Conservation (phyloP, 2,329 filamentous ascomycete species). For the Aspergillus vadensis region DNA sequence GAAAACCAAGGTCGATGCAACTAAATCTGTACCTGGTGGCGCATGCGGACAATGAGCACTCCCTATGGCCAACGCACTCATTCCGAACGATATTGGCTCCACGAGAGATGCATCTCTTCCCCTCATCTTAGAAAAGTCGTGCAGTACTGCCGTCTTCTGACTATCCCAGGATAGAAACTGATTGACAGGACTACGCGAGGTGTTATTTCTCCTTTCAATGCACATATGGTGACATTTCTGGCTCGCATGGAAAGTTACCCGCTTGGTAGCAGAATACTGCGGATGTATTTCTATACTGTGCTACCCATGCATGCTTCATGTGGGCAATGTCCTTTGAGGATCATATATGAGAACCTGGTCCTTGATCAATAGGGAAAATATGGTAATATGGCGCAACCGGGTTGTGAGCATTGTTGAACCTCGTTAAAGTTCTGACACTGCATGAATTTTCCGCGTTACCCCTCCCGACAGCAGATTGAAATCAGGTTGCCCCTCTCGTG, state of each 20-base stretch:
- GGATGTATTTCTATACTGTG: too few relatives aligned
- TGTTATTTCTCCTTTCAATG: neutral
- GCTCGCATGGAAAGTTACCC: neutral
- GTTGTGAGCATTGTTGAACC: neutral
- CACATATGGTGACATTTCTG: neutral
- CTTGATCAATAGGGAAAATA: neutral
- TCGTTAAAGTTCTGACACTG: constrained; percentile 18
- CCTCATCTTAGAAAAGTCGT: neutral
- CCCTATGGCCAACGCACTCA: neutral
- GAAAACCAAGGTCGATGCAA: neutral
- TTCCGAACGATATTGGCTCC: neutral
- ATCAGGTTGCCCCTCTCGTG: neutral
- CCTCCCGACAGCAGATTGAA: neutral
- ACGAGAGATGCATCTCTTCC: neutral
- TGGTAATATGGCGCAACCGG: constrained; percentile 6
- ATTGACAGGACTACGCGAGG: neutral
- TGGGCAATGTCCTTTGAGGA: neutral
- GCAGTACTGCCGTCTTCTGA: neutral
- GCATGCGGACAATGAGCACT: neutral
- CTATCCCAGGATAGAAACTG: neutral
- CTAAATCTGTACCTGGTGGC: neutral
- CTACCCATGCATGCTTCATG: neutral
- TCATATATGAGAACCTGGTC: neutral
- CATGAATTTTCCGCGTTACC: constrained; percentile 6
- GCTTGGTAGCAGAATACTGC: neutral